Percentiles rank a stretch among this genome's conserved stretches.
Evolutionary conservation across 331 rosid species (phyloP).

Genomic region (Malus hybrid): DNA sequence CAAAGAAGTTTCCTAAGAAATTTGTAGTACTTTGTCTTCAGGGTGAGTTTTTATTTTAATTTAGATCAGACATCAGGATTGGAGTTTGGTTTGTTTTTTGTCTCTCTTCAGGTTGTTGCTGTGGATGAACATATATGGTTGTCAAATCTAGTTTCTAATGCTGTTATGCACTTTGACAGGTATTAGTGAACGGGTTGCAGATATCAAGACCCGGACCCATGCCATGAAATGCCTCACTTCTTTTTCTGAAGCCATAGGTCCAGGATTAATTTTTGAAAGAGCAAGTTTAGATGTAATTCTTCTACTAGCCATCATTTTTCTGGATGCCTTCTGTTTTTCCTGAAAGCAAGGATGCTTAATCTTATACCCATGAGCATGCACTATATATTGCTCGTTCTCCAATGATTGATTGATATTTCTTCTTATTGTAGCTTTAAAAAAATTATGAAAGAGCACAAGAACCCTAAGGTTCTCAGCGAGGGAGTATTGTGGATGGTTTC

Average conservation of each 20-base stretch:
- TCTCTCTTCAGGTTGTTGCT: background rate
- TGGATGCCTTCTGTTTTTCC: background rate
- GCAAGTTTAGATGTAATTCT: constrained; percentile 32
- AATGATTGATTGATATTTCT: background rate
- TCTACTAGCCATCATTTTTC: background rate
- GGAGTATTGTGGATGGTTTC: constrained; percentile 96
- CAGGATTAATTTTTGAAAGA: constrained; percentile 87
- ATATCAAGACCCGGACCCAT: constrained; percentile 86
- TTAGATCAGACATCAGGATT: background rate
- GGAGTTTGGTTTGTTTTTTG: background rate
- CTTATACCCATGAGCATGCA: background rate
- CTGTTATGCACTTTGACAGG: constrained; percentile 37
- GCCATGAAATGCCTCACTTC: constrained; percentile 93
- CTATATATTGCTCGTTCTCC: background rate
- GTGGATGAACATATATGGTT: background rate
- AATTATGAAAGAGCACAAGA: constrained; percentile 97
- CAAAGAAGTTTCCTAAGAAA: constrained; percentile 78
- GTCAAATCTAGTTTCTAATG: background rate
- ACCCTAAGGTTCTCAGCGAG: constrained; percentile 97
- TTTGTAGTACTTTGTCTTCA: constrained; percentile 79
- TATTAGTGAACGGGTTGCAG: constrained; percentile 87
- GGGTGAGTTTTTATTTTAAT: constrained; percentile 44
- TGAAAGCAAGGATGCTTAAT: background rate
- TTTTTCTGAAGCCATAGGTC: constrained; percentile 83
- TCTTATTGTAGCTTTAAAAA: constrained; percentile 54